These are phyloP conservation scores for Rhamnella rubrinervis DNA, from an alignment of 331 rosid genomes.

Conservation along the genomic window DNA sequence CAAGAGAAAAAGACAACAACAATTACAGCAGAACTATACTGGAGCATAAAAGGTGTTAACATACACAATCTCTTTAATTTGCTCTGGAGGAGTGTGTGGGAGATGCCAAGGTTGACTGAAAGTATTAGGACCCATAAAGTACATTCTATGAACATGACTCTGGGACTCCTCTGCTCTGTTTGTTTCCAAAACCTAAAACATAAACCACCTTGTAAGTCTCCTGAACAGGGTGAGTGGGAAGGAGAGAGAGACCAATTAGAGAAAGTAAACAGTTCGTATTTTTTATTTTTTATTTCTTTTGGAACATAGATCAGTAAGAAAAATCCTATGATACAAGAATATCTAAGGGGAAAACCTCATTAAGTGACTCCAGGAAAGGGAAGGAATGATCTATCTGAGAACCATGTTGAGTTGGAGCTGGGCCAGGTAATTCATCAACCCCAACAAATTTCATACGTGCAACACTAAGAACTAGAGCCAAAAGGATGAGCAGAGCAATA, in stretches of 20 bases:
- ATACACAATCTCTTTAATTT: constrained; percentile 92
- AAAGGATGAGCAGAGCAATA: constrained; percentile 71
- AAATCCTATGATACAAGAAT: background rate
- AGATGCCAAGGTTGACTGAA: constrained; percentile 97
- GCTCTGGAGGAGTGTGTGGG: constrained; percentile 87
- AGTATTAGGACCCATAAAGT: constrained; percentile 97
- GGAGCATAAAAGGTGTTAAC: constrained; percentile 26
- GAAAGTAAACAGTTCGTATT: no score
- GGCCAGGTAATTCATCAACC: constrained; percentile 79
- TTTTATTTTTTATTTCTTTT: background rate
- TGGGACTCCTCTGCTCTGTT: constrained; percentile 98
- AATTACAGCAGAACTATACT: background rate
- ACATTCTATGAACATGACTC: constrained; percentile 95
- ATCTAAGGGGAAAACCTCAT: constrained; percentile 59
- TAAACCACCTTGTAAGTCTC: constrained; percentile 8
- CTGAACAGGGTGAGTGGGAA: background rate
- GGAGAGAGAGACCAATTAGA: background rate
- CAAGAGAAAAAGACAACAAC: background rate
- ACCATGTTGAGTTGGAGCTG: constrained; percentile 72
- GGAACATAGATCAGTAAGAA: constrained; percentile 13
- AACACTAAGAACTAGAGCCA: constrained; percentile 93
- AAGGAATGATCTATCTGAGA: constrained; percentile 86
- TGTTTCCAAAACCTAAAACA: constrained; percentile 83
- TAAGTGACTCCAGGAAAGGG: constrained; percentile 91
- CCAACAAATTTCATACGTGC: constrained; percentile 96